Percentiles rank a stretch among this genome's conserved stretches.
phyloP scores from a whole-genome alignment of 1,284 basidiomycete species.

The Malassezia sympodialis region DNA sequence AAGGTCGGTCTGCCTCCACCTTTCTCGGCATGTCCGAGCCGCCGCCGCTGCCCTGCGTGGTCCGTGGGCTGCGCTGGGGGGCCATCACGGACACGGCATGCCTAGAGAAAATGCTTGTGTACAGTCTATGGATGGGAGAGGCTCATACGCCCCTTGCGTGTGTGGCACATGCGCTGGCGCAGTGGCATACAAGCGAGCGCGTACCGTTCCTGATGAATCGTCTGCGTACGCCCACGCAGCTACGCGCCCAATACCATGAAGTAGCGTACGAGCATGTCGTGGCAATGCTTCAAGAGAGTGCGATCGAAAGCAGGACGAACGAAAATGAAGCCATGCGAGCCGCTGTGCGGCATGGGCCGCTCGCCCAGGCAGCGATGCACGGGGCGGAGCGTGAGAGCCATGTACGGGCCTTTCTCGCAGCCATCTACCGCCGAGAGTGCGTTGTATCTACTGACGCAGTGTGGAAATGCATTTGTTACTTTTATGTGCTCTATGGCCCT shows the following conservation, averaged over 20 bases:
- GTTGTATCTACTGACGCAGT: conserved; percentile 2
- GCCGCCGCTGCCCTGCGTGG: background rate
- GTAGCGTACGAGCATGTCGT: background rate
- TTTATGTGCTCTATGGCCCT: background rate
- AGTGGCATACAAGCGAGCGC: background rate
- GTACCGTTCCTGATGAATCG: background rate
- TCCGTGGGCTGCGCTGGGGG: background rate
- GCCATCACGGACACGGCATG: background rate
- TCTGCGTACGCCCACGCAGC: conserved; percentile 8
- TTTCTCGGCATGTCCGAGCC: background rate
- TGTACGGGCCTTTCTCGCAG: background rate
- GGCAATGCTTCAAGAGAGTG: background rate
- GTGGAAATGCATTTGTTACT: conserved; percentile 11
- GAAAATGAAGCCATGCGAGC: conserved; percentile 1
- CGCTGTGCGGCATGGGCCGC: background rate
- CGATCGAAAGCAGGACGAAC: background rate
- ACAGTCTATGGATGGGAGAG: conserved; percentile 15
- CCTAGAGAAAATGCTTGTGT: background rate
- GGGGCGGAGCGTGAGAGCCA: background rate
- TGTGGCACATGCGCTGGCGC: conserved; percentile 1
- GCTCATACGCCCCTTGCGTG: conserved; percentile 12
- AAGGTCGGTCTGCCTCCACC: conserved; percentile 1
- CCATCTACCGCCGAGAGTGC: conserved; percentile 14
- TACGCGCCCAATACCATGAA: conserved; percentile 4
- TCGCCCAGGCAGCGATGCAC: background rate